These are phyloP conservation scores for Heliamphora exappendiculata DNA, from an alignment of 148 eudicot genomes.

Conservation along the genomic window DNA sequence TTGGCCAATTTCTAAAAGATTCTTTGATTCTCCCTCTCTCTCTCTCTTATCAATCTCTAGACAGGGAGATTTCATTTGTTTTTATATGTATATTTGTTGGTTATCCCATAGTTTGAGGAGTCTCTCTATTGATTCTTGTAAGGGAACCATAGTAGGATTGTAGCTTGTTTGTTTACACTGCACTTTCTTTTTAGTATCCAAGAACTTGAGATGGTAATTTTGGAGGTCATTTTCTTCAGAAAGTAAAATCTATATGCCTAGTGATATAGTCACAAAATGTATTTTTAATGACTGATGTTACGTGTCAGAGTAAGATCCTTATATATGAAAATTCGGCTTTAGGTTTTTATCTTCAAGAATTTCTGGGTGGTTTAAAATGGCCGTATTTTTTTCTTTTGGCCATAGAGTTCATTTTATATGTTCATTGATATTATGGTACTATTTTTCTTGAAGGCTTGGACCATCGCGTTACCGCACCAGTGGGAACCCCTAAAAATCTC, in stretches of 20 bases:
- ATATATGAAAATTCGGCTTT: neutral
- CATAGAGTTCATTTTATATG: neutral
- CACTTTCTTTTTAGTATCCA: neutral
- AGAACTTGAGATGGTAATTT: neutral
- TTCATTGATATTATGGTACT: neutral
- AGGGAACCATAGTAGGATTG: neutral
- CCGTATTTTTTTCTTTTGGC: neutral
- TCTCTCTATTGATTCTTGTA: neutral
- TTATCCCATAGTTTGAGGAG: neutral
- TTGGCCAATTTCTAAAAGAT: too few relatives aligned
- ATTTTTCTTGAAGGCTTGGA: slow-evolving; percentile 44
- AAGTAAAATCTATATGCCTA: neutral
- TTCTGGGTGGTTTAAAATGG: neutral
- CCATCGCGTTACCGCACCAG: slow-evolving; percentile 58
- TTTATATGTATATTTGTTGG: neutral
- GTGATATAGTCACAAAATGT: neutral
- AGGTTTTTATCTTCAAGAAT: neutral
- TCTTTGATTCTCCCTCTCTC: neutral
- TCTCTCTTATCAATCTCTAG: neutral
- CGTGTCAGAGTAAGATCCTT: neutral
- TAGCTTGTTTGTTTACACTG: neutral
- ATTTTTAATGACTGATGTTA: neutral
- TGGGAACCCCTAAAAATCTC: slow-evolving; percentile 31
- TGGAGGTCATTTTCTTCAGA: neutral
- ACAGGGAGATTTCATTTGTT: neutral